phyloP scores from a whole-genome alignment of 1,284 basidiomycete species.

The Abortiporus biennis region DNA sequence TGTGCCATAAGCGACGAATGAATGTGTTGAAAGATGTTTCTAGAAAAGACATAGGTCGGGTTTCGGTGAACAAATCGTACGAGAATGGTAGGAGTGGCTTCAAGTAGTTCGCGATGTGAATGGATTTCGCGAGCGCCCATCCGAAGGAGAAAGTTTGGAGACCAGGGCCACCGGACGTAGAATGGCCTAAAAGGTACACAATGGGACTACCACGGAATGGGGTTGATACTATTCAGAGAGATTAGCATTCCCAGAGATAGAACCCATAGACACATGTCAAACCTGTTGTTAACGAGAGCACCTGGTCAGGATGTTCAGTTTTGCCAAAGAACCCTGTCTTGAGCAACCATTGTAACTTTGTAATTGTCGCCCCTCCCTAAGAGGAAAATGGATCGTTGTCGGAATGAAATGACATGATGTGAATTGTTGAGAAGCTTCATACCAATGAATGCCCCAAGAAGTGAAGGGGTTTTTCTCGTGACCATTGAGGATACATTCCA shows the following conservation, averaged over 20 bases:
- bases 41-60: not conserved
- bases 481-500: not conserved
- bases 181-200: not conserved
- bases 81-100: not conserved
- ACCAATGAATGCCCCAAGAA: not conserved
- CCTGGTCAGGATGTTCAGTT: not conserved
- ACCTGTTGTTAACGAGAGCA: not conserved
- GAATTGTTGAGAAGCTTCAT: too few relatives aligned
- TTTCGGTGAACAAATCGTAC: not conserved
- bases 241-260: not conserved
- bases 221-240: not conserved
- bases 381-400: not conserved
- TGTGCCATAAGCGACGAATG: not conserved
- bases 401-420: not conserved
- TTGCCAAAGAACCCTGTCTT: not conserved
- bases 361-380: not conserved
- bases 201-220: not conserved
- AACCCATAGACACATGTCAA: not conserved
- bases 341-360: not conserved
- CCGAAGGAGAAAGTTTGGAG: not conserved
- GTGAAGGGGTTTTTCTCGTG: not conserved
- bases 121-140: not conserved
- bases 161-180: not conserved
- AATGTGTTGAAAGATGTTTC: not conserved
- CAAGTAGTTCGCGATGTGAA: not conserved